Conservation (phyloP, 2,329 filamentous ascomycete genomes). For the Aspergillus carbonarius region DNA sequence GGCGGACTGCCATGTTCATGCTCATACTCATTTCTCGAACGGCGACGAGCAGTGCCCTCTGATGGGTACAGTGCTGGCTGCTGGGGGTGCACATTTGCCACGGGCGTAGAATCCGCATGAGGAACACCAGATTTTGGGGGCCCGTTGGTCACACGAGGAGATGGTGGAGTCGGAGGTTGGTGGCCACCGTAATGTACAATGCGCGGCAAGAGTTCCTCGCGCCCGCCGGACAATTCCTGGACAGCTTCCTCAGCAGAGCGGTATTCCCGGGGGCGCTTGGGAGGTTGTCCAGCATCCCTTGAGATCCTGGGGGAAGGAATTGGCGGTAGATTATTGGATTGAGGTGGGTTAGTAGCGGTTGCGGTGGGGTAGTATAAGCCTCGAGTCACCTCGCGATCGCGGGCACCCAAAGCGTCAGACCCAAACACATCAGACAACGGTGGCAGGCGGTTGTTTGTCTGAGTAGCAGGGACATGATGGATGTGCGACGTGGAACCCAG, state of each 20-base stretch:
- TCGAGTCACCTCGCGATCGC: constrained; percentile 36
- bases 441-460: constrained; percentile 88
- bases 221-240: constrained; percentile 82
- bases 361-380: constrained; percentile 52
- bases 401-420: constrained; percentile 62
- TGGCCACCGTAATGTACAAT: constrained; percentile 94
- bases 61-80: constrained; percentile 39
- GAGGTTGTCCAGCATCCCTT: constrained; percentile 51
- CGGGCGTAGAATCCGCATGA: constrained; percentile 55
- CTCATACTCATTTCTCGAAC: constrained; percentile 87
- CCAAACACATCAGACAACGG: constrained; percentile 95
- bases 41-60: constrained; percentile 57
- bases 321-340: constrained; percentile 64
- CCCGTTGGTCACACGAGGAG: constrained; percentile 50
- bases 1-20: constrained; percentile 81
- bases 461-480: constrained; percentile 81
- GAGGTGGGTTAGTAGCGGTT: constrained; percentile 63
- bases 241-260: constrained; percentile 95
- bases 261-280: constrained; percentile 74
- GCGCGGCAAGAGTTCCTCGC: constrained; percentile 86
- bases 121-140: constrained; percentile 29
- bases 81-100: constrained; percentile 61
- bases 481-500: constrained; percentile 84
- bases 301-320: constrained; percentile 77
- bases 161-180: constrained; percentile 88